Percentiles rank a stretch among this genome's conserved stretches.
Evolutionary conservation across 2,329 filamentous ascomycete species (phyloP).

Genomic region (Penicillium sp.): DNA sequence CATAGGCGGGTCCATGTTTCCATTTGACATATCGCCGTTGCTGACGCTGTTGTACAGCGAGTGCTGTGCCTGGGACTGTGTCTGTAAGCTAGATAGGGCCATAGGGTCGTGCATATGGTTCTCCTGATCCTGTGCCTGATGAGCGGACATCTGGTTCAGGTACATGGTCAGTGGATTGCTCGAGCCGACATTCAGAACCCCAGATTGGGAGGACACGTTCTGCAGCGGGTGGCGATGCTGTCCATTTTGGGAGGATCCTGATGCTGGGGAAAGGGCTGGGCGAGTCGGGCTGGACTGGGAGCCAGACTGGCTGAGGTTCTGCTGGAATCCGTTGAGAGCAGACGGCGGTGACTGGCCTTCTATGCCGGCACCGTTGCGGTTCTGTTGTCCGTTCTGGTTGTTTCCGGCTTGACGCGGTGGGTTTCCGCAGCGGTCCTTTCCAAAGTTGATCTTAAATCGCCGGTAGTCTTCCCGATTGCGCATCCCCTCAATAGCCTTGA

Average conservation of each 20-base stretch:
- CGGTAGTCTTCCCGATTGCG: constrained; percentile 94
- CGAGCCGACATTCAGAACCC: constrained; percentile 72
- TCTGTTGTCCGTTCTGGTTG: constrained; percentile 56
- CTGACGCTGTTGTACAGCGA: constrained; percentile 75
- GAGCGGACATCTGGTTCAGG: constrained; percentile 68
- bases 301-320: constrained; percentile 52
- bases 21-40: constrained; percentile 59
- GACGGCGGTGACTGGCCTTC: constrained; percentile 56
- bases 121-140: constrained; percentile 65
- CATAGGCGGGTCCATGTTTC: constrained; percentile 48
- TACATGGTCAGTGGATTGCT: constrained; percentile 94
- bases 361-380: constrained; percentile 57
- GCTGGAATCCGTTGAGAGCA: constrained; percentile 57
- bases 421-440: constrained; percentile 97
- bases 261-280: constrained; percentile 53
- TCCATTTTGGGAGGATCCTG: constrained; percentile 57
- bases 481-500: constrained; percentile 97
- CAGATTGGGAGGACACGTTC: constrained; percentile 57
- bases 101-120: constrained; percentile 45
- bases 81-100: constrained; percentile 46
- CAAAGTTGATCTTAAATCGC: constrained; percentile 99
- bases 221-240: constrained; percentile 60
- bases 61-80: constrained; percentile 71
- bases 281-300: constrained; percentile 61
- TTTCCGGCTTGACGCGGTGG: constrained; percentile 79